Evolutionary conservation across 1,284 basidiomycete genomes (phyloP), one percentile per base, ranked within the genome.

Genomic region (Tremellales sp.): DNA sequence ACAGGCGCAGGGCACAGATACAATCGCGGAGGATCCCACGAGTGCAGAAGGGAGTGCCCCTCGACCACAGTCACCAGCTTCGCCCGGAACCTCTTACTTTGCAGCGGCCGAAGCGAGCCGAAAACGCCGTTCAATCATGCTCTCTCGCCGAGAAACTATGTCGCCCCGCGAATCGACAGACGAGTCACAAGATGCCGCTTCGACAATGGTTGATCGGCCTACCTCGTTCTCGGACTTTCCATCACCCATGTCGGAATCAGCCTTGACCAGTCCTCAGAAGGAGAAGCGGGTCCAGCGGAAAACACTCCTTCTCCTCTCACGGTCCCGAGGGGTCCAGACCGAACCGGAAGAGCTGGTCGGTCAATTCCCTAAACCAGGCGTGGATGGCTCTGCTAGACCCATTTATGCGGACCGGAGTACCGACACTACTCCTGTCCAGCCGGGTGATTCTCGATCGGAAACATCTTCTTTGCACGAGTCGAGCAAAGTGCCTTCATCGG

Each of bases 261-360:
- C 52, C 4, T n/a, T 59, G 17, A 45, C 40, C 21, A 48, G 49
- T 19, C 39, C 45, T 3, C 24, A 51, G 19, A 26, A 43, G 39
- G 23, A 33, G n/a, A 64, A 64, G 45, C 52, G 62, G 15, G 58
- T 66, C 0, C 56, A 67, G 21, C 61, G 67, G 27, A 62, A 68
- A 35, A 70, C 82, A 2, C 72, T 86, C 10, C 71, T 84, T 39
- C 77, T 85, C 3, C 77, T 85, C 8, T 82, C 80, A 10, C 79
- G 82, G 2, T 84, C 83, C 13, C 79, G 81, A 39, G 85, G 81
- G 4, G 81, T 88, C 1, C 90, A 92, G 66, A 91, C 87, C 0
- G 87, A 91, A 44, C 58, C 60, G 0, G 51, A 51, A 23, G 54
- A 54, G 33, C 51, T 25, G 6, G 45, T 5, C n/a, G 29, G 23